These are phyloP conservation scores for Trypanosomatidae sp. DNA, from an alignment of 208 protist species.

Conservation along the genomic window DNA sequence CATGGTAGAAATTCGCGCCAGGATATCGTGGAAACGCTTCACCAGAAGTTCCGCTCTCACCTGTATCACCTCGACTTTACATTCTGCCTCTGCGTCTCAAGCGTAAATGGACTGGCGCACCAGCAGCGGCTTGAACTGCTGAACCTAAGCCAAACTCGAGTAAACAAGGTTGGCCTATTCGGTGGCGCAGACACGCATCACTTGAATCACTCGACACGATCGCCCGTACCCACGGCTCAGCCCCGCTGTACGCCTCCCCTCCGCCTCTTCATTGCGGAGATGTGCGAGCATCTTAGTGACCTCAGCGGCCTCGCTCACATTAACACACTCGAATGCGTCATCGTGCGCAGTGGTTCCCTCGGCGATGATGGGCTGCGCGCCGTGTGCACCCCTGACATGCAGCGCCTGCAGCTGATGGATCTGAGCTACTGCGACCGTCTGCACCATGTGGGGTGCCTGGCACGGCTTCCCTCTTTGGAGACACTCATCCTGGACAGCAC, in stretches of 20 bases:
- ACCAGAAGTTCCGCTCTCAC: slow-evolving; percentile 36
- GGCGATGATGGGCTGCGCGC: slow-evolving; percentile 29
- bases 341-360: slow-evolving; percentile 58
- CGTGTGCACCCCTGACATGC: slow-evolving; percentile 21
- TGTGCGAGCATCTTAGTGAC: slow-evolving; percentile 44
- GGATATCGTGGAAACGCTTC: slow-evolving; percentile 8
- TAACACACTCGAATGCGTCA: slow-evolving; percentile 38
- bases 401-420: slow-evolving; percentile 37
- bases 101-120: slow-evolving; percentile 25
- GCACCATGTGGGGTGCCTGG: slow-evolving; percentile 30
- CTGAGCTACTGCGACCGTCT: slow-evolving; percentile 71
- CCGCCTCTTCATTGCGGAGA: slow-evolving; percentile 54
- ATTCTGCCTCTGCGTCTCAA: slow-evolving; percentile 41
- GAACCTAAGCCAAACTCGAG: slow-evolving; percentile 50
- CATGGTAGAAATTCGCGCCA: background rate
- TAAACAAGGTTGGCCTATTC: slow-evolving; percentile 34
- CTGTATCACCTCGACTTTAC: slow-evolving; percentile 66
- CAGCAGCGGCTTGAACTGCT: slow-evolving; percentile 49
- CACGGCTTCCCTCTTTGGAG: slow-evolving; percentile 33
- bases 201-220: background rate
- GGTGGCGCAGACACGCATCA: background rate
- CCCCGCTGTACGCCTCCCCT: slow-evolving; percentile 27
- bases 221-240: background rate
- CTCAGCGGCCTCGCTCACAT: slow-evolving; percentile 40
- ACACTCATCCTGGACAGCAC: slow-evolving; percentile 63